phyloP scores from a whole-genome alignment of 768 basidiomycete species.

The Tylopilus felleus region DNA sequence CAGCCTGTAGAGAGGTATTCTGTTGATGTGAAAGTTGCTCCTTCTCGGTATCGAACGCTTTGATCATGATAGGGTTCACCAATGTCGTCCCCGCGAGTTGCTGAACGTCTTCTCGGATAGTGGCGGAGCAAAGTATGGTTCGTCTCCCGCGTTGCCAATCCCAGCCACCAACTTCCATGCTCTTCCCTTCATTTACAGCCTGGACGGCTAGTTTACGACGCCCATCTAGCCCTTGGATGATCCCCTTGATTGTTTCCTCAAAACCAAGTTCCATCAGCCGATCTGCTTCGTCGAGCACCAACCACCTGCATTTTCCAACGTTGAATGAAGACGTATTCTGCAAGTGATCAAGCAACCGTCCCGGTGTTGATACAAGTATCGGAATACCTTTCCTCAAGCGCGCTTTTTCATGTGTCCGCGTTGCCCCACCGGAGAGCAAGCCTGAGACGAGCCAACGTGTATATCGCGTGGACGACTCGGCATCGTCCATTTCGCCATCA shows the following conservation, averaged over 20 bases:
- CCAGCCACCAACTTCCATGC: slow-evolving; percentile 78
- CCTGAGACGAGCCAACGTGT: slow-evolving; percentile 95
- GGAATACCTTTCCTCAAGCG: slow-evolving; percentile 91
- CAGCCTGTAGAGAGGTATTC: slow-evolving; percentile 11
- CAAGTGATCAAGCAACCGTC: slow-evolving; percentile 91
- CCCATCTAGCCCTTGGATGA: slow-evolving; percentile 83
- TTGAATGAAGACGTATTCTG: slow-evolving; percentile 94
- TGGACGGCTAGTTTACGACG: slow-evolving; percentile 67
- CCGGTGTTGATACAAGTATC: slow-evolving; percentile 94
- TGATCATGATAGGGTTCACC: slow-evolving; percentile 77
- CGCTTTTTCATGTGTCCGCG: slow-evolving; percentile 92
- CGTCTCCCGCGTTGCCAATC: slow-evolving; percentile 75
- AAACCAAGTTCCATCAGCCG: slow-evolving; percentile 97
- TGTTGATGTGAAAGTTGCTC: slow-evolving; percentile 13
- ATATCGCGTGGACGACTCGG: slow-evolving; percentile 42
- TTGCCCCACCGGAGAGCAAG: slow-evolving; percentile 90
- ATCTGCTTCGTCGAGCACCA: slow-evolving; percentile 97
- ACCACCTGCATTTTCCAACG: slow-evolving; percentile 91
- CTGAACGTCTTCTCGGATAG: slow-evolving; percentile 92
- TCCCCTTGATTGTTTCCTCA: slow-evolving; percentile 90
- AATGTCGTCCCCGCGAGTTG: slow-evolving; percentile 84
- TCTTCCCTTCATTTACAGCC: slow-evolving; percentile 64
- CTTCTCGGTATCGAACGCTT: slow-evolving; percentile 57
- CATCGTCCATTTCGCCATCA: slow-evolving; percentile 50
- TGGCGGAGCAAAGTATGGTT: slow-evolving; percentile 94